phyloP scores from a whole-genome alignment of 306 rosid species.

The Sphenostylis stenocarpa region DNA sequence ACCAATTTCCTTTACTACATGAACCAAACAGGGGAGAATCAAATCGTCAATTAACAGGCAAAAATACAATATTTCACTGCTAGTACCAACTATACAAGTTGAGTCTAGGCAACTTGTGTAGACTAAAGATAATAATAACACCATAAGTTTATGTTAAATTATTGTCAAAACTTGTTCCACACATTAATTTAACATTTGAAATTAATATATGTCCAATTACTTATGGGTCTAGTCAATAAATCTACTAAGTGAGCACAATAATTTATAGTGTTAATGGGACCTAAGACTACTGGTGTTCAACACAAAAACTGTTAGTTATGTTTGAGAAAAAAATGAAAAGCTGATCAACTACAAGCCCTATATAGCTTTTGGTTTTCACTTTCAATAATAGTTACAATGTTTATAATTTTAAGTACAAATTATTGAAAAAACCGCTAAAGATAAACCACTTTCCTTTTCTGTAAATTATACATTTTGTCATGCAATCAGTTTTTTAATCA shows the following conservation, averaged over 20 bases:
- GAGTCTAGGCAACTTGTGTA: background rate
- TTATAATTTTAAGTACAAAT: background rate
- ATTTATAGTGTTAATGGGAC: background rate
- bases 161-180: background rate
- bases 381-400: background rate
- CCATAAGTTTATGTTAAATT: background rate
- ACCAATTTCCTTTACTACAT: background rate
- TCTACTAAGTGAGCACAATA: background rate
- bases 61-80: background rate
- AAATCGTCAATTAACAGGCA: background rate
- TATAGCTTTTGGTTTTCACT: conserved; percentile 6
- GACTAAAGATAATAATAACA: background rate
- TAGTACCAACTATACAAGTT: background rate
- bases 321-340: background rate
- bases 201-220: background rate
- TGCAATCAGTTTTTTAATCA: background rate
- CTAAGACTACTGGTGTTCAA: background rate
- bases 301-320: background rate
- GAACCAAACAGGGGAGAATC: background rate
- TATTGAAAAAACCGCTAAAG: background rate
- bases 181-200: background rate
- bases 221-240: background rate
- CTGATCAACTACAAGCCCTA: background rate
- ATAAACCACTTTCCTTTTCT: background rate
- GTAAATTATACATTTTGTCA: background rate